Conservation (phyloP, 73 alveolate species). For the Vitrella brassicaformis region DNA sequence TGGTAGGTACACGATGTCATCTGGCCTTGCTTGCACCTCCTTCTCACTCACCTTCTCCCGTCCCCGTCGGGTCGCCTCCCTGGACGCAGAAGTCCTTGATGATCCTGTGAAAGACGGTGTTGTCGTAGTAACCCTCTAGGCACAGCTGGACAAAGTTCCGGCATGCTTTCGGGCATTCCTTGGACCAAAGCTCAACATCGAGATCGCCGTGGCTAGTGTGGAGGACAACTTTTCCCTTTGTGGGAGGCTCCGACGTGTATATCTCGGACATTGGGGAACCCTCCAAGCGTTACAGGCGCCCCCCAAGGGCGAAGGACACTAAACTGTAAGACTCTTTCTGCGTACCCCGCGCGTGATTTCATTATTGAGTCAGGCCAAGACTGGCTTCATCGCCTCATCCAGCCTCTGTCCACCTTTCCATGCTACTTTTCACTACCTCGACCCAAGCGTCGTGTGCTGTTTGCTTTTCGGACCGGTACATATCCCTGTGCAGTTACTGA, state of each 20-base stretch:
- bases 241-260: background rate
- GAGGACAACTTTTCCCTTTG: background rate
- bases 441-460: too few relatives aligned
- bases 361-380: too few relatives aligned
- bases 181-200: background rate
- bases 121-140: slow-evolving; percentile 48
- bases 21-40: background rate
- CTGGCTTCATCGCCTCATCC: too few relatives aligned
- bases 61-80: slow-evolving; percentile 55
- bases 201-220: background rate
- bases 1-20: background rate
- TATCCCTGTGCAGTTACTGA: too few relatives aligned
- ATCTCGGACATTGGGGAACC: background rate
- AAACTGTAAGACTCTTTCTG: too few relatives aligned
- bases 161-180: background rate
- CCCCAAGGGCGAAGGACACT: too few relatives aligned
- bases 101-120: slow-evolving; percentile 43
- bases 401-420: too few relatives aligned
- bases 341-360: too few relatives aligned
- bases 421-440: too few relatives aligned
- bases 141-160: background rate
- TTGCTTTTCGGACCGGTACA: too few relatives aligned
- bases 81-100: slow-evolving; percentile 44
- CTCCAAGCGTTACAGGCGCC: too few relatives aligned
- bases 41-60: slow-evolving; percentile 19